These are phyloP conservation scores for Bondarzewia mesenterica DNA, from an alignment of 1,284 basidiomycete genomes.

Conservation along the genomic window DNA sequence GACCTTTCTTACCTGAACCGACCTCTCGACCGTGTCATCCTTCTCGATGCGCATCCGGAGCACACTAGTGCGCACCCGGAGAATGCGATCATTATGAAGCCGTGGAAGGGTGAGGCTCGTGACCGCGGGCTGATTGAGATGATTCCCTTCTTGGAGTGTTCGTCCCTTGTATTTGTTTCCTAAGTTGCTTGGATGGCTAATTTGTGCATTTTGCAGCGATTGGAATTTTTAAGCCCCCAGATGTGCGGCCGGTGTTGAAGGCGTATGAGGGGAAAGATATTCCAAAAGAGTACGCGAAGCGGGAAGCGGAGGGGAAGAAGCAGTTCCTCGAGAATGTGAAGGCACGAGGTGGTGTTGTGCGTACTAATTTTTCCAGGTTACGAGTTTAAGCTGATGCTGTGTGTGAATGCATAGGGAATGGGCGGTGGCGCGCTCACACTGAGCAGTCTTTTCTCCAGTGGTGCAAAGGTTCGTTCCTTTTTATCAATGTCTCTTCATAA, in stretches of 20 bases:
- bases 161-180: constrained; percentile 17
- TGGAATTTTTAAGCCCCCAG: constrained; percentile 76
- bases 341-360: constrained; percentile 39
- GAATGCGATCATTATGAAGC: constrained; percentile 80
- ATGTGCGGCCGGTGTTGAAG: constrained; percentile 82
- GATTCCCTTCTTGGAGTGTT: constrained; percentile 97
- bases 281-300: constrained; percentile 81
- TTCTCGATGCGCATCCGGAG: constrained; percentile 80
- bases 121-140: constrained; percentile 83
- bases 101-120: constrained; percentile 79
- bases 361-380: background rate
- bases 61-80: constrained; percentile 80
- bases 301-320: constrained; percentile 75
- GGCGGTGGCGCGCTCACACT: constrained; percentile 45
- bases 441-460: constrained; percentile 50
- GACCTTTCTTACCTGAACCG: constrained; percentile 22
- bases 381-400: background rate
- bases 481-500: constrained; percentile 4
- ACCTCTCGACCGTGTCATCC: constrained; percentile 10
- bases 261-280: constrained; percentile 87
- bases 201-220: constrained; percentile 49
- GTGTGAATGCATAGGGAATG: constrained; percentile 16
- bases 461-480: constrained; percentile 22
- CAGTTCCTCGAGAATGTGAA: constrained; percentile 81
- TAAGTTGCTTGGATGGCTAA: background rate